Percentiles rank a stretch among this genome's conserved stretches.
Evolutionary conservation across 192 early-diverging fungal genomes (phyloP).

Genomic region (Neocallimastix lanati): DNA sequence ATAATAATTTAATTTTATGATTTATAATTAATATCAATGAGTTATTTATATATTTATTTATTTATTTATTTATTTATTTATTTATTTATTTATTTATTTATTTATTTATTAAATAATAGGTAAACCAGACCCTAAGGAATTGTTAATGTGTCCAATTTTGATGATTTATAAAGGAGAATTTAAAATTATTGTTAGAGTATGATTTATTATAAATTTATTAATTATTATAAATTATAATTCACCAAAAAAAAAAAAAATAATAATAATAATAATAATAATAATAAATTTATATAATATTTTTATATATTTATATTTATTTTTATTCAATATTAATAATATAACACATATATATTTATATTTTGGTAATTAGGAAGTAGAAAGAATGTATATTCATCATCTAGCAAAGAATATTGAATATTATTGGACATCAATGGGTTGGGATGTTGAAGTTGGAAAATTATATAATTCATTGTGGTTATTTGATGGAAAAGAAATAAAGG

Average conservation of each 20-base stretch:
- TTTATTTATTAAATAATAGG: background rate
- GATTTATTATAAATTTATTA: too few species aligned
- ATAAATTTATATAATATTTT: background rate
- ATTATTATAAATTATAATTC: too few species aligned
- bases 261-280: background rate
- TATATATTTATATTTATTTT: background rate
- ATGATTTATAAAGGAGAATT: background rate
- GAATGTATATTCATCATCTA: constrained; percentile 30
- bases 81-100: too few species aligned
- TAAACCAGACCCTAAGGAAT: background rate
- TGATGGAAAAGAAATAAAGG: constrained; percentile 41
- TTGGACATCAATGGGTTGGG: constrained; percentile 40
- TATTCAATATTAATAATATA: too few species aligned
- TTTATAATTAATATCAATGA: too few species aligned
- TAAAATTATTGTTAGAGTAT: background rate
- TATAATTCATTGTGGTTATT: constrained; percentile 51
- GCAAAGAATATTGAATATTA: constrained; percentile 51
- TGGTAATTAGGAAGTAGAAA: constrained; percentile 11
- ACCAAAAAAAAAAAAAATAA: background rate
- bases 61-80: too few species aligned
- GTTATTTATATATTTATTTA: too few species aligned
- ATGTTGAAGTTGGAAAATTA: constrained; percentile 18
- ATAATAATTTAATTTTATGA: too few species aligned
- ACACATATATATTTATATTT: too few species aligned
- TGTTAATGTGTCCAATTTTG: background rate